Evolutionary conservation across 495 filamentous ascomycete genomes (phyloP), one percentile per base, ranked within the genome.

Genomic region (Monascus purpureus): DNA sequence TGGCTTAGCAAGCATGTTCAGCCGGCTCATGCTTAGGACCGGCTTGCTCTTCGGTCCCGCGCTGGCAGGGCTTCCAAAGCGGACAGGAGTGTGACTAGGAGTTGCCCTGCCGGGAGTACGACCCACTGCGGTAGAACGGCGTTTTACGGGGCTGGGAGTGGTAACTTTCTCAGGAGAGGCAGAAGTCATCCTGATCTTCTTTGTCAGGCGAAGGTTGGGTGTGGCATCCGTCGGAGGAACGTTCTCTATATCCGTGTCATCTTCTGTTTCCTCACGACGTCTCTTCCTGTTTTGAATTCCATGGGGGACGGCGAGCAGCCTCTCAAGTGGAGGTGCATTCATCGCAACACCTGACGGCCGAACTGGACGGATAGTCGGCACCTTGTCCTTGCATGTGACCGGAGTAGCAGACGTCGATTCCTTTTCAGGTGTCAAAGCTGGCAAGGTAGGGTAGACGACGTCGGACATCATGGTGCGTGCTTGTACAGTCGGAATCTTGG

Each of bases 221-320:
- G 50, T 22, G n/a, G 45, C 14, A 39, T 60, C 37, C 35, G 44
- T 35, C 25, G 55, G 60, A 14, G 50, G 48, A 19, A 70, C 52
- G 33, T 65, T 60, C 52, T 71, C 54, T 7, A 43, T 18, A 37
- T 67, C 48, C 25, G 47, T 33, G 41, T 51, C 41, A 47, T 63
- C 57, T 45, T 49, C 35, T 24, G 49, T 42, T 5, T 39, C 49
- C 9, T 42, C 36, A 37, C 37, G 35, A 31, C 63, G 62, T 28
- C 74, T 65, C 54, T 77, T 80, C 61, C 78, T 76, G 54, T 72
- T 78, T 1, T 50, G 39, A 46, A 80, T 67, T 24, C 75, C 74
- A 40, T 75, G 71, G 2, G 74, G 66, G 22, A 73, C 51, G 9
- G 50, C 43, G 2, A 63, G 53, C 7, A 61, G 20, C 9, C 9